A percentile compares a stretch with the other conserved stretches of the same genome.
Evolutionary conservation across 2,329 filamentous ascomycete genomes (phyloP).

Genomic region (Akanthomyces dipterigenus): DNA sequence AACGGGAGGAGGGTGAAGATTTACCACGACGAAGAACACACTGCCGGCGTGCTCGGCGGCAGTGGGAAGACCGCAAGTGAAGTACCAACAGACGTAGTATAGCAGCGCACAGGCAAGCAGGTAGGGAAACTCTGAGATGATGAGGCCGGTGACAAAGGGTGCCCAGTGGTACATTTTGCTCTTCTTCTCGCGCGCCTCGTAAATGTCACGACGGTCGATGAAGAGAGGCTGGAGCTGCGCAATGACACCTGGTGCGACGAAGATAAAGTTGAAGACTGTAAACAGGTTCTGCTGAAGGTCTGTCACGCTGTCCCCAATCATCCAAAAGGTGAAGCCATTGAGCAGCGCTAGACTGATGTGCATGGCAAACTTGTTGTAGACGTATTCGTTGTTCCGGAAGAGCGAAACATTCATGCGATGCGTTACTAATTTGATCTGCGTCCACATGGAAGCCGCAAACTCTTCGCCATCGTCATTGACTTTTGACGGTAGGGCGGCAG

Average conservation of each 20-base stretch:
- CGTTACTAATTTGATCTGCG: not conserved
- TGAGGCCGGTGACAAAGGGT: constrained; percentile 42
- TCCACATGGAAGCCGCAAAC: not conserved
- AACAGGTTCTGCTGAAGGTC: not conserved
- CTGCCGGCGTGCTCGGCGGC: not conserved
- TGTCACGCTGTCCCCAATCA: not conserved
- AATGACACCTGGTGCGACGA: constrained; percentile 24
- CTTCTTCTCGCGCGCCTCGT: constrained; percentile 43
- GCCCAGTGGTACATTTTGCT: constrained; percentile 42
- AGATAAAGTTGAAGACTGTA: not conserved
- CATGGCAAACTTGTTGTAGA: no score
- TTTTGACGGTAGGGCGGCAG: no score
- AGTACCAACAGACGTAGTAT: not conserved
- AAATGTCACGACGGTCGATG: constrained; percentile 40
- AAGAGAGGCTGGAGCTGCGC: constrained; percentile 40
- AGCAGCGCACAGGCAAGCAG: not conserved
- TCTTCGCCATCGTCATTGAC: constrained; percentile 26
- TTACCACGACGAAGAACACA: not conserved
- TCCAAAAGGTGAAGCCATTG: constrained; percentile 17
- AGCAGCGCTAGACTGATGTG: no score
- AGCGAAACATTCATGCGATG: constrained; percentile 15
- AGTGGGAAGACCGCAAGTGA: not conserved
- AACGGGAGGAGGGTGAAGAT: not conserved
- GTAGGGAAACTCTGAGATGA: constrained; percentile 29
- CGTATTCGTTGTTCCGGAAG: constrained; percentile 23